Base-by-base conservation (phyloP, 495 filamentous ascomycete species). In the Hypomontagnella monticulosa region DNA sequence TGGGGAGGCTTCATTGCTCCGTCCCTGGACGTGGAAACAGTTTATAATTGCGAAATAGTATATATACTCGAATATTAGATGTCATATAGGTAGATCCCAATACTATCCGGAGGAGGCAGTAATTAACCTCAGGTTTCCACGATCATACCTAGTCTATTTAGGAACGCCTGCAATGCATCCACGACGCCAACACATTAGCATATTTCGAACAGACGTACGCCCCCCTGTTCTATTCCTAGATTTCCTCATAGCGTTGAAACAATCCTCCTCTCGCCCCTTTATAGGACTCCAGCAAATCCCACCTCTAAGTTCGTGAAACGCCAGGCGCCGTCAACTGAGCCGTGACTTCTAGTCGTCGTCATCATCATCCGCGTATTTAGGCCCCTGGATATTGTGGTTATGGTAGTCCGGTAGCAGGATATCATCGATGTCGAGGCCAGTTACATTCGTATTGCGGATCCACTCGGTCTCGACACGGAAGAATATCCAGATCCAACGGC, bases 401-500 rank as follows among this genome's bases (percentile, higher is more conserved):
- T 77, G 75, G 61, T 76, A 81, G 47, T 82, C 76, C 47, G 72
- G 72, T 36, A 84, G 69, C 49, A 82, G 52, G 42, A 84, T 78
- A 58, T 81, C 79, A 40, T 81, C 76, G 23, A 67, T 59, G 4
- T 71, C 80, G 20, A 76, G 67, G 9, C 79, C 78, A 16, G 52
- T n/a, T 9, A 52, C 23, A 1, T 67, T 62, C 2, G 71, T 73
- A 54, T 73, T 81, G 40, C 80, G 77, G 44, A 92, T 84, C 90
- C 90, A 96, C 80, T 99, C 95, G 16, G 91, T 90, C 81, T 99
- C 95, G 18, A 93, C 87, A 2, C 95, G 86, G 74, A 98, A 93
- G 77, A 98, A 97, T 43, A 95, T 91, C 95, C 95, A 99, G 67
- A 98, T 85, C 93, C 93, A 97, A 14, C 95, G 84, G 38, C 95